A percentile compares a stretch with the other conserved stretches of the same genome.
Evolutionary conservation across 176 grass and related monocot genomes (phyloP).

Genomic region (Dendrocalamus sinicus): DNA sequence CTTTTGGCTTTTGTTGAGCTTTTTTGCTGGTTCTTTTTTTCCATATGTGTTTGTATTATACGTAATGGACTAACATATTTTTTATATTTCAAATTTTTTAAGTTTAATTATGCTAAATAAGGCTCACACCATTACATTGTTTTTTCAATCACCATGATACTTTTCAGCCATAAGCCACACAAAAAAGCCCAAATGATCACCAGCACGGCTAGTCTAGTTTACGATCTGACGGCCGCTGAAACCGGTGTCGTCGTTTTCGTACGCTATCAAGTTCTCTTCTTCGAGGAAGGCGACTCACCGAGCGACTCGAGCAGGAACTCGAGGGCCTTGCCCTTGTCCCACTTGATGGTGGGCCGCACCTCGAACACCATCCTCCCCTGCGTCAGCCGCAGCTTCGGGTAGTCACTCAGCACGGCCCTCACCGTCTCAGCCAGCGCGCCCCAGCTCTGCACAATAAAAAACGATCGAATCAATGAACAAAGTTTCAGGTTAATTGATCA

Average conservation of each 20-base stretch:
- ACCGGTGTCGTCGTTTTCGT: neutral
- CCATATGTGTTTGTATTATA: no score
- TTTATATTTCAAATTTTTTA: no score
- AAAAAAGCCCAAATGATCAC: no score
- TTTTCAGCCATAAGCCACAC: no score
- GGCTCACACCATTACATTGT: no score
- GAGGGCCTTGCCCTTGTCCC: conserved; percentile 95
- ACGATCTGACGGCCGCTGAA: neutral
- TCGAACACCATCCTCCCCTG: conserved; percentile 85
- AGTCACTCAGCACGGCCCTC: conserved; percentile 58
- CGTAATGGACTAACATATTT: no score
- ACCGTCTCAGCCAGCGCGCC: conserved; percentile 56
- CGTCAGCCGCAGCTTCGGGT: conserved; percentile 66
- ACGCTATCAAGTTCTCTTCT: no score
- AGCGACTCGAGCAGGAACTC: conserved; percentile 96
- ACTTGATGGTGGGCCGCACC: conserved; percentile 87
- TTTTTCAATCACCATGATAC: no score
- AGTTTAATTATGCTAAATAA: no score
- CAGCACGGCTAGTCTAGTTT: neutral
- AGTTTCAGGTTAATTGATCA: neutral
- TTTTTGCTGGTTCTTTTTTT: no score
- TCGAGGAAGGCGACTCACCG: conserved; percentile 34
- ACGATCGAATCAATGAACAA: neutral
- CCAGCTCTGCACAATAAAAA: conserved; percentile 56
- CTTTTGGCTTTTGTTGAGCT: no score